A percentile compares a stretch with the other conserved stretches of the same genome.
Conservation (phyloP, 2,329 filamentous ascomycete species). For the Exophiala spinifera region DNA sequence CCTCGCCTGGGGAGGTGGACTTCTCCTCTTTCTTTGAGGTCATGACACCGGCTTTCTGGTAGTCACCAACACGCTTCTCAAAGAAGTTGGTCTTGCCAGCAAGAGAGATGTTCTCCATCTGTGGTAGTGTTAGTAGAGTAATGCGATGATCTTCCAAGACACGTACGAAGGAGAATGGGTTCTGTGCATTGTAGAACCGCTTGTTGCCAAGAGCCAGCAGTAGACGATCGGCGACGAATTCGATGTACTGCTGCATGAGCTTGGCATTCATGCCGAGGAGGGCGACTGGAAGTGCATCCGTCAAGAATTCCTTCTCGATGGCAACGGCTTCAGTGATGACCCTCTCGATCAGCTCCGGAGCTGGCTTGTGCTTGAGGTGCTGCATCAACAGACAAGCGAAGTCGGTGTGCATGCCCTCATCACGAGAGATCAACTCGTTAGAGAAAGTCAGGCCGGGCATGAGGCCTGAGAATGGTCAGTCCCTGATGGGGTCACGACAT, state of each 20-base stretch:
- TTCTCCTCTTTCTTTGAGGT: slow-evolving; percentile 71
- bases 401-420: slow-evolving; percentile 98
- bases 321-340: slow-evolving; percentile 92
- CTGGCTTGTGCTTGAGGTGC: slow-evolving; percentile 89
- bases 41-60: slow-evolving; percentile 99
- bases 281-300: slow-evolving; percentile 86
- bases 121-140: no score
- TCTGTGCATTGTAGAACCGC: slow-evolving; percentile 87
- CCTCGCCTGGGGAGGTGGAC: slow-evolving; percentile 50
- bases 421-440: slow-evolving; percentile 99
- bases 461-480: slow-evolving; percentile 52
- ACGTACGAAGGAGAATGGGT: slow-evolving; percentile 85
- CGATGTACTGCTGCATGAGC: slow-evolving; percentile 99
- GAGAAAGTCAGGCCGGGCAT: slow-evolving; percentile 99
- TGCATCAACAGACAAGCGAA: slow-evolving; percentile 97
- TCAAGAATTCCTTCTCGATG: slow-evolving; percentile 97
- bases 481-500: no score
- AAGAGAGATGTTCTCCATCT: slow-evolving; percentile 98
- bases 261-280: slow-evolving; percentile 96
- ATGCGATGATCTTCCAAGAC: no score
- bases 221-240: slow-evolving; percentile 96
- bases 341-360: slow-evolving; percentile 72
- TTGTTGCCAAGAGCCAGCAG: slow-evolving; percentile 89
- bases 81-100: slow-evolving; percentile 99
- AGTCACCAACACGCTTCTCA: slow-evolving; percentile 98